Evolutionary conservation across 331 rosid genomes (phyloP).

Genomic region (Quercus lobata): DNA sequence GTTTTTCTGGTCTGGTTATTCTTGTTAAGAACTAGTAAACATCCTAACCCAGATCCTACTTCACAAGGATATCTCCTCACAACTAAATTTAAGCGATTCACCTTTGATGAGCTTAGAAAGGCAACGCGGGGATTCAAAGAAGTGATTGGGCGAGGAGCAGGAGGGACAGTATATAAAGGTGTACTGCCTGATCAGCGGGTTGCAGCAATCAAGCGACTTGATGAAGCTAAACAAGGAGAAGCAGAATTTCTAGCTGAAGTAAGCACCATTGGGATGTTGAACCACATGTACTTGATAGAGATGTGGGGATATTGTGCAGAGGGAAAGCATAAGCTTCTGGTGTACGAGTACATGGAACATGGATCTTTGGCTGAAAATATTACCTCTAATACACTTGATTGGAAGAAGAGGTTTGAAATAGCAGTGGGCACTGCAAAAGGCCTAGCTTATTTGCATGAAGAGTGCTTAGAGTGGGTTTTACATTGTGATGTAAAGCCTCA

Average conservation of each 20-base stretch:
- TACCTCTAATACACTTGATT: conserved; percentile 29
- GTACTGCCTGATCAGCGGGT: conserved; percentile 34
- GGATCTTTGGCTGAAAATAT: conserved; percentile 53
- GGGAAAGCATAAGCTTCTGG: conserved; percentile 58
- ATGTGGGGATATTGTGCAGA: conserved; percentile 78
- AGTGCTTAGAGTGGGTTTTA: conserved; percentile 72
- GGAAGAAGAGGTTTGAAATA: conserved; percentile 53
- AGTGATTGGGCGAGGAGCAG: no score
- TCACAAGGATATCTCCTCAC: no score
- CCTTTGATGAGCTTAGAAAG: no score
- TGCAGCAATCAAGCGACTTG: conserved; percentile 49
- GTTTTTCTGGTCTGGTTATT: no score
- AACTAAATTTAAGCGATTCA: no score
- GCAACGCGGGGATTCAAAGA: no score
- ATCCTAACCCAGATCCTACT: background rate
- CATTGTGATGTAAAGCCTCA: conserved; percentile 84
- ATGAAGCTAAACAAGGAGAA: conserved; percentile 50
- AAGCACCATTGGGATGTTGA: conserved; percentile 56
- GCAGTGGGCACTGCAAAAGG: conserved; percentile 71
- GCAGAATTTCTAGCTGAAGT: conserved; percentile 60
- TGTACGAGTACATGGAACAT: conserved; percentile 61
- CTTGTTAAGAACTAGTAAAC: no score
- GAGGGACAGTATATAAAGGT: conserved; percentile 46
- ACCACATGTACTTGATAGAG: conserved; percentile 72
- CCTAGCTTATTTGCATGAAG: conserved; percentile 69